Evolutionary conservation across 169 alveolate species (phyloP).

Genomic region (Toxoplasma gondii): DNA sequence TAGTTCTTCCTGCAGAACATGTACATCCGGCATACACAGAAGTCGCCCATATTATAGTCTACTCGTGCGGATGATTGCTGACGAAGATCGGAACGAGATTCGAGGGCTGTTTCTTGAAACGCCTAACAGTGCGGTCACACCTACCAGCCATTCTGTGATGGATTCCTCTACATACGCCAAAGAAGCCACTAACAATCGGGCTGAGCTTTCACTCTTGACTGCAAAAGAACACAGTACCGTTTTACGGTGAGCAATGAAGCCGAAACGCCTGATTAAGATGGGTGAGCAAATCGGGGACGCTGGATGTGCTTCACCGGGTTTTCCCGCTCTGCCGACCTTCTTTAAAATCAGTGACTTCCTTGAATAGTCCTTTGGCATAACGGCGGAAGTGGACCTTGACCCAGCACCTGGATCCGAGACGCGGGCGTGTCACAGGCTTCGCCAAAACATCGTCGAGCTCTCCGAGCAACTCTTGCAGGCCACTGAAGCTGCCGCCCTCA

Average conservation of each 20-base stretch:
- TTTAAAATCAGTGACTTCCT: constrained; percentile 64
- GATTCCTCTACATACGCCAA: constrained; percentile 63
- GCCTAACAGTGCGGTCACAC: not conserved
- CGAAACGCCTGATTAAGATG: too few relatives aligned
- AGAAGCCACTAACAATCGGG: constrained; percentile 55
- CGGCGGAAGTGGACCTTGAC: constrained; percentile 85
- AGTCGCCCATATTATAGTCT: not conserved
- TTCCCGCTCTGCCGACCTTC: constrained; percentile 42
- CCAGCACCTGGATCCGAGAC: constrained; percentile 87
- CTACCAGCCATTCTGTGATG: constrained; percentile 57
- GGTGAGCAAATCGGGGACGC: too few relatives aligned
- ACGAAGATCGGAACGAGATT: not conserved
- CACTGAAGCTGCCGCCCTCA: not conserved
- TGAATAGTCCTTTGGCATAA: constrained; percentile 74
- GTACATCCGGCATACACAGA: not conserved
- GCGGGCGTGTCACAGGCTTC: constrained; percentile 77
- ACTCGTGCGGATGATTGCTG: not conserved
- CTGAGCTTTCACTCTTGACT: constrained; percentile 45
- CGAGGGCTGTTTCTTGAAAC: too few relatives aligned
- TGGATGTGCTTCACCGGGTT: too few relatives aligned
- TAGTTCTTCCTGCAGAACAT: constrained; percentile 9
- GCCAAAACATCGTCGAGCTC: not conserved
- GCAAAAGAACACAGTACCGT: not conserved
- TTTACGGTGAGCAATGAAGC: too few relatives aligned
- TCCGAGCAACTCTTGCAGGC: not conserved